Conservation (phyloP, 2,329 filamentous ascomycete genomes). For the Colletotrichum nymphaeae region DNA sequence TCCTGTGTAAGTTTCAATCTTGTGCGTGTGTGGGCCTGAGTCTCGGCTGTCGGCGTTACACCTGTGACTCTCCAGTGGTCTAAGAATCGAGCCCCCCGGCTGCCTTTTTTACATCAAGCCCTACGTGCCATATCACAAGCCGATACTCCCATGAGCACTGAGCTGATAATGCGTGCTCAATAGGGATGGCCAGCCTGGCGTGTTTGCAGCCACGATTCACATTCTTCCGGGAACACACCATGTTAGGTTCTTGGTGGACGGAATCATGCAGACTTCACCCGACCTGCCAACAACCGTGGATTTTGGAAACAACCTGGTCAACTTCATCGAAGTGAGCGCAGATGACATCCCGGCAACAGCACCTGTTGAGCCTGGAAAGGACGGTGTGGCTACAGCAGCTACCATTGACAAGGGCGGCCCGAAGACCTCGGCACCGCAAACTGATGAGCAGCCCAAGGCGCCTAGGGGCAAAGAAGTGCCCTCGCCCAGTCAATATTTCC, state of each 20-base stretch:
- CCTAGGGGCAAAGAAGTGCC: constrained; percentile 67
- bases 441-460: constrained; percentile 56
- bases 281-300: constrained; percentile 94
- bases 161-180: constrained; percentile 20
- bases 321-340: constrained; percentile 94
- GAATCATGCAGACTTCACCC: constrained; percentile 89
- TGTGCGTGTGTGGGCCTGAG: not conserved
- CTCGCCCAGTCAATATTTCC: constrained; percentile 72
- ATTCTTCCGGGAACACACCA: constrained; percentile 95
- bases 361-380: constrained; percentile 45
- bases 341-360: constrained; percentile 68
- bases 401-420: constrained; percentile 41
- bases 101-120: not conserved
- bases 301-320: constrained; percentile 97
- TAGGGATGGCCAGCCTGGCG: constrained; percentile 68
- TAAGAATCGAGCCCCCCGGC: not conserved
- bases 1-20: constrained; percentile 75
- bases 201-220: constrained; percentile 81
- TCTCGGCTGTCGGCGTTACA: constrained; percentile 36
- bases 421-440: constrained; percentile 47
- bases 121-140: constrained; percentile 33
- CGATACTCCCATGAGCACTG: not conserved
- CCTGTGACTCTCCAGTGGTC: constrained; percentile 12
- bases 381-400: constrained; percentile 43
- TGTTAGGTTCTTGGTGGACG: constrained; percentile 95